Conservation (phyloP, 495 filamentous ascomycete species). For the Cercophora samala region DNA sequence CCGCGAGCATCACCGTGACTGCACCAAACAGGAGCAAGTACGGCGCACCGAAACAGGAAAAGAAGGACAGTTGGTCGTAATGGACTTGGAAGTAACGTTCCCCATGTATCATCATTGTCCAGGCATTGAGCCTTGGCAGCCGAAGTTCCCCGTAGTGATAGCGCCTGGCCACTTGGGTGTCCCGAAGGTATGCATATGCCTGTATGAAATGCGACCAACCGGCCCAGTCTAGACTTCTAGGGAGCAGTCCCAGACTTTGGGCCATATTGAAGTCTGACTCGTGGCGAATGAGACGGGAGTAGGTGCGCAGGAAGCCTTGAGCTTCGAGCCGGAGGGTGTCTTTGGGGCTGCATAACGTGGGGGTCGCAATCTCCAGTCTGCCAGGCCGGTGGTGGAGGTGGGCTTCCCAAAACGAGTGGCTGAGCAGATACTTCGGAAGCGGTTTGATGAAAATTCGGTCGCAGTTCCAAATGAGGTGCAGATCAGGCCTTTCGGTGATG, state of each 20-base stretch:
- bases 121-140: neutral
- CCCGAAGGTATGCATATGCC: neutral
- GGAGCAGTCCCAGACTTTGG: neutral
- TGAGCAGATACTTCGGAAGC: conserved; percentile 37
- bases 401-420: conserved; percentile 34
- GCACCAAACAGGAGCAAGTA: neutral
- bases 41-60: neutral
- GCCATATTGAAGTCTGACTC: neutral
- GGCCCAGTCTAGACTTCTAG: neutral
- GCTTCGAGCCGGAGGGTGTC: neutral
- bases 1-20: neutral
- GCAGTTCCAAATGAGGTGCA: conserved; percentile 41
- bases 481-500: conserved; percentile 34
- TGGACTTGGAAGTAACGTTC: neutral
- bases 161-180: neutral
- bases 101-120: neutral
- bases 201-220: neutral
- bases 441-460: conserved; percentile 39
- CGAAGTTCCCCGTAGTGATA: neutral
- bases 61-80: neutral
- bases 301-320: neutral
- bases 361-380: neutral
- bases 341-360: neutral
- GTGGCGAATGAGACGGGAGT: neutral
- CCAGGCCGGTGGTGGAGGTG: neutral